Base-by-base conservation (phyloP, 2,329 filamentous ascomycete genomes). In the Leptographium galeiforme region DNA sequence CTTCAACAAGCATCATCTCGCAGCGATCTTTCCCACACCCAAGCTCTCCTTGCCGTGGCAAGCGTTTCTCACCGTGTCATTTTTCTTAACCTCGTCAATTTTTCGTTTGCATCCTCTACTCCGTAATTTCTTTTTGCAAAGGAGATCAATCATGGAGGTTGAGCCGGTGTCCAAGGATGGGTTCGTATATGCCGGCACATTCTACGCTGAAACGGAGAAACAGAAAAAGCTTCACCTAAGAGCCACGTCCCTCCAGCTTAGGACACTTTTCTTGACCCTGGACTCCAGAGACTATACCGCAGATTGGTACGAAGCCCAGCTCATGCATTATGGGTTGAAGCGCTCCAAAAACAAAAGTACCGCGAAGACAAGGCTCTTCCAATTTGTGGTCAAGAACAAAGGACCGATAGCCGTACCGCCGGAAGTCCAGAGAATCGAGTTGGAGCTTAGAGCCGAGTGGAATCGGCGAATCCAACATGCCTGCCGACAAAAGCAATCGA, bases 281-380 rank as follows among this genome's bases (percentile, higher is more conserved):
- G 66, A 57, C 33, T 63, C 66, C 18, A 69, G 67, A 45, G 76
- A 82, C 58, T 72, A 72, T 43, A 72, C 78, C 0, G 77, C 70
- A 0, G 77, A 82, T 57, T 84, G 75, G 74, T 84, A 79, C 55
- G 74, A 79, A 56, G 78, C 79, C 0, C 79, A 84, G 57, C 70
- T 83, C 11, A 64, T 80, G 6, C 81, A 84, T 63, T 84, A 83
- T 64, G 79, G 77, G 1, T 67, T 84, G 0, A 68, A 67, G 8
- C 70, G 72, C 0, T 78, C 76, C 14, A 79, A 78, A 59, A 70
- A 71, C 47, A 83, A 83, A 64, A 72, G 76, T 25, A 72, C 73
- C 0, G 78, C 79, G 11, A 77, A 79, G 54, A 74, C 79, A 66
- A 67, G 79, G 2, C 65, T 85, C 12, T 70, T 76, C 19, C 74